Percentiles rank a stretch among this genome's conserved stretches.
Conservation (phyloP, 2,329 filamentous ascomycete genomes). For the Ascomycota sp. region DNA sequence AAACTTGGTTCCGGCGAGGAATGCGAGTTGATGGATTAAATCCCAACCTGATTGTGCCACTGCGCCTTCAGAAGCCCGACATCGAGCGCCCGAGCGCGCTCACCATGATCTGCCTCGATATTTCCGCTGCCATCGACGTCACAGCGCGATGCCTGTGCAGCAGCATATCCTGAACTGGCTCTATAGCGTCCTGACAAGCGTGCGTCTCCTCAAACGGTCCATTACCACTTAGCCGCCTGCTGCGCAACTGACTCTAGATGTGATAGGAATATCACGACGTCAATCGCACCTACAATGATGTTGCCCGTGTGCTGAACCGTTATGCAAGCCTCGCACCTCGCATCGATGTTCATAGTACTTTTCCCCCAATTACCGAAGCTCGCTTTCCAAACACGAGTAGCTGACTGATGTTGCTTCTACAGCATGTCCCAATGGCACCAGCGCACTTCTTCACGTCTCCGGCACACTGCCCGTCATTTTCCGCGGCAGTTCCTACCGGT, state of each 20-base stretch:
- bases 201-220: conserved; percentile 15
- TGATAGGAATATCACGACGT: conserved; percentile 77
- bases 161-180: conserved; percentile 90
- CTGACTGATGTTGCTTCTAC: neutral
- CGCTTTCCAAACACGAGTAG: neutral
- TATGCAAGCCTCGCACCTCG: conserved; percentile 65
- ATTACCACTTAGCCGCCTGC: no score
- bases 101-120: no score
- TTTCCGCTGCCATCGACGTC: neutral
- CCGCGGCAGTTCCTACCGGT: conserved; percentile 72
- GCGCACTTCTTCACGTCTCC: conserved; percentile 64
- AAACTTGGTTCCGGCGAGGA: no score
- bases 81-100: no score
- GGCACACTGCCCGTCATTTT: conserved; percentile 87
- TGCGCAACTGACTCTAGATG: neutral
- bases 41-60: no score
- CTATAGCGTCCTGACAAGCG: conserved; percentile 70
- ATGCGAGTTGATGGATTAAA: no score
- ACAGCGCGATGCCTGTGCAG: conserved; percentile 44
- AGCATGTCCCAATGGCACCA: conserved; percentile 80
- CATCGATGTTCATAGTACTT: conserved; percentile 86
- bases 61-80: no score
- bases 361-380: conserved; percentile 2
- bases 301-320: conserved; percentile 60
- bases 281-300: conserved; percentile 80